phyloP scores from a whole-genome alignment of 192 early-diverging fungal species.

The Borealophlyctis nickersoniae region DNA sequence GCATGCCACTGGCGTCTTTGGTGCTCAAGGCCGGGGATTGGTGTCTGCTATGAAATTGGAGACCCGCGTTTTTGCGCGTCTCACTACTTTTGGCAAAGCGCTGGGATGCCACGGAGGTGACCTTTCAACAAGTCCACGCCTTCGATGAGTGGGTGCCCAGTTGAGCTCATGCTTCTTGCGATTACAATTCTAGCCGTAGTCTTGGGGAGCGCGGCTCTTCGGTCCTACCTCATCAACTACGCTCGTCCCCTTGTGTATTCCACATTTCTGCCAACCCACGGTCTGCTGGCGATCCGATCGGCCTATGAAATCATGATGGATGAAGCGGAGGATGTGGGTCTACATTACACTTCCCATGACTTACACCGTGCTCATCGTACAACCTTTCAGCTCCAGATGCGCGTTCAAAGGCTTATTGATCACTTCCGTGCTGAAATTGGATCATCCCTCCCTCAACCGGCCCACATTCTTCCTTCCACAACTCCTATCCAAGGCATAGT shows the following conservation, averaged over 20 bases:
- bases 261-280: slow-evolving; percentile 68
- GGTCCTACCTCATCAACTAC: slow-evolving; percentile 77
- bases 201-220: slow-evolving; percentile 56
- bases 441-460: not conserved
- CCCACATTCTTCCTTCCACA: slow-evolving; percentile 55
- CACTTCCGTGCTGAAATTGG: slow-evolving; percentile 44
- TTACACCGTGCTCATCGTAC: not conserved
- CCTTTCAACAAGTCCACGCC: no score
- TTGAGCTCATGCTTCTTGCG: no score
- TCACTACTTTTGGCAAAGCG: slow-evolving; percentile 84
- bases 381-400: slow-evolving; percentile 36
- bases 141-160: no score
- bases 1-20: slow-evolving; percentile 77
- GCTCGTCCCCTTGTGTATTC: slow-evolving; percentile 77
- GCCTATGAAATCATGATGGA: slow-evolving; percentile 61
- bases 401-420: slow-evolving; percentile 42
- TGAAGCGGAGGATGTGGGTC: slow-evolving; percentile 55
- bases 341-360: not conserved
- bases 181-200: slow-evolving; percentile 56
- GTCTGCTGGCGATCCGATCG: slow-evolving; percentile 61
- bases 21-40: slow-evolving; percentile 64
- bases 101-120: slow-evolving; percentile 75
- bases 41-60: slow-evolving; percentile 63
- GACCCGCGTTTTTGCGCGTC: slow-evolving; percentile 63
- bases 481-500: slow-evolving; percentile 79